phyloP scores from a whole-genome alignment of 108 stramenopile genomes.

The Cyclotella sp. region DNA sequence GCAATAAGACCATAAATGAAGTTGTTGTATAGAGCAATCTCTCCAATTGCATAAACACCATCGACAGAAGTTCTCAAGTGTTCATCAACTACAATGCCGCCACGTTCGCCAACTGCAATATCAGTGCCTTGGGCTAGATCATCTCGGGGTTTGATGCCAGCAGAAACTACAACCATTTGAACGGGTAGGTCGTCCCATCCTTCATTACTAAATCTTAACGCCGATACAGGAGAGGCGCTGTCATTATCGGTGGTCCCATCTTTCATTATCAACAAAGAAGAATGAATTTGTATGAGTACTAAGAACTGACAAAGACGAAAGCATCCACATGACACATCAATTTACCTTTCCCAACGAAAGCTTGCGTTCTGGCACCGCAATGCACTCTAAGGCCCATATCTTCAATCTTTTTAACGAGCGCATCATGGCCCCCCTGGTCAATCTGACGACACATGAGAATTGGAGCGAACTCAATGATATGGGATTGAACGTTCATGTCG shows the following conservation, averaged over 20 bases:
- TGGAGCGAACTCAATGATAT: conserved; percentile 93
- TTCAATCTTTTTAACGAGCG: conserved; percentile 90
- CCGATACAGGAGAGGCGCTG: conserved; percentile 69
- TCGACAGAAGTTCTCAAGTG: conserved; percentile 76
- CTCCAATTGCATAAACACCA: conserved; percentile 92
- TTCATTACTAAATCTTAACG: conserved; percentile 82
- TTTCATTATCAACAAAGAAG: neutral
- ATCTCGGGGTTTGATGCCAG: conserved; percentile 94
- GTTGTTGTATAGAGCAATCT: conserved; percentile 91
- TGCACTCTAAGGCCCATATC: conserved; percentile 93
- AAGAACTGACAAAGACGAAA: neutral
- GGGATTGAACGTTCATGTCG: conserved; percentile 91
- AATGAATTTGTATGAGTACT: neutral
- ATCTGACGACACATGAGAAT: conserved; percentile 96
- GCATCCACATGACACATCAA: neutral
- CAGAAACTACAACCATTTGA: conserved; percentile 91
- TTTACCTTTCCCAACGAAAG: conserved; percentile 70
- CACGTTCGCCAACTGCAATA: conserved; percentile 87
- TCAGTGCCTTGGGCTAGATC: conserved; percentile 77
- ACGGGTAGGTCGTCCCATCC: conserved; percentile 91
- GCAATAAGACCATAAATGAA: conserved; percentile 95
- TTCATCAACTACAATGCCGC: conserved; percentile 91
- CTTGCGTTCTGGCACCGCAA: conserved; percentile 89
- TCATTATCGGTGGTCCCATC: conserved; percentile 87
- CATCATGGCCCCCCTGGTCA: conserved; percentile 92